Conservation (phyloP, 1,284 basidiomycete species). For the Earliella scabrosa region DNA sequence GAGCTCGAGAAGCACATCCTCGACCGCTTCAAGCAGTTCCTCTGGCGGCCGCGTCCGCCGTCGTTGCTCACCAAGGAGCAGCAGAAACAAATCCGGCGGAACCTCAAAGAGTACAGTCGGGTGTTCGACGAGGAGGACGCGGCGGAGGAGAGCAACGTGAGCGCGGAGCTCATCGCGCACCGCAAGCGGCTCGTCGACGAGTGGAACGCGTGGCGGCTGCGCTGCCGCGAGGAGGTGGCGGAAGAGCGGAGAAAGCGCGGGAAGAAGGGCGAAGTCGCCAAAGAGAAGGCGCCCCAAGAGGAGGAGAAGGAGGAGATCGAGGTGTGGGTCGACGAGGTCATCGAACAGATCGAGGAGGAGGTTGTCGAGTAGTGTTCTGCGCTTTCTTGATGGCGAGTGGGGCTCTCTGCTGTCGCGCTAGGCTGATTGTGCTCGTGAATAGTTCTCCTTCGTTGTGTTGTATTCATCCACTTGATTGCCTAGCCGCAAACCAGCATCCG, state of each 20-base stretch:
- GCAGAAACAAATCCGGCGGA: constrained; percentile 88
- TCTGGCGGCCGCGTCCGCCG: constrained; percentile 95
- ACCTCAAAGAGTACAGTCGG: constrained; percentile 91
- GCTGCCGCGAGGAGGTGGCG: constrained; percentile 61
- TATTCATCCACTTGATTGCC: constrained; percentile 14
- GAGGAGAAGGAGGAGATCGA: constrained; percentile 86
- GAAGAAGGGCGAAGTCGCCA: constrained; percentile 39
- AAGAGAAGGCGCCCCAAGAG: constrained; percentile 48
- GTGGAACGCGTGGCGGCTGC: constrained; percentile 95
- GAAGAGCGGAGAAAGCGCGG: constrained; percentile 49
- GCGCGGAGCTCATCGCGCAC: constrained; percentile 90
- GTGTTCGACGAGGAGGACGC: constrained; percentile 97
- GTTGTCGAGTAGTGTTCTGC: constrained; percentile 48
- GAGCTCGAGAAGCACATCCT: constrained; percentile 88
- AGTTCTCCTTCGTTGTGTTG: constrained; percentile 20
- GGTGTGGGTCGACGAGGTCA: constrained; percentile 89
- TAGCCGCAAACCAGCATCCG: neutral
- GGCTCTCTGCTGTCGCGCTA: neutral
- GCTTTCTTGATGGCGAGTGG: neutral
- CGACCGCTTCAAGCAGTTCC: constrained; percentile 98
- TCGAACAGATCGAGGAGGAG: constrained; percentile 90
- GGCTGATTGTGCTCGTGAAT: constrained; percentile 18
- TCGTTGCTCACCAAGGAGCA: constrained; percentile 89
- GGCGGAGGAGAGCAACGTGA: constrained; percentile 92
- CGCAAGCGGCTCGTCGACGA: constrained; percentile 94